Evolutionary conservation across 2,329 filamentous ascomycete species (phyloP).

Genomic region (Mariannaea sp.): DNA sequence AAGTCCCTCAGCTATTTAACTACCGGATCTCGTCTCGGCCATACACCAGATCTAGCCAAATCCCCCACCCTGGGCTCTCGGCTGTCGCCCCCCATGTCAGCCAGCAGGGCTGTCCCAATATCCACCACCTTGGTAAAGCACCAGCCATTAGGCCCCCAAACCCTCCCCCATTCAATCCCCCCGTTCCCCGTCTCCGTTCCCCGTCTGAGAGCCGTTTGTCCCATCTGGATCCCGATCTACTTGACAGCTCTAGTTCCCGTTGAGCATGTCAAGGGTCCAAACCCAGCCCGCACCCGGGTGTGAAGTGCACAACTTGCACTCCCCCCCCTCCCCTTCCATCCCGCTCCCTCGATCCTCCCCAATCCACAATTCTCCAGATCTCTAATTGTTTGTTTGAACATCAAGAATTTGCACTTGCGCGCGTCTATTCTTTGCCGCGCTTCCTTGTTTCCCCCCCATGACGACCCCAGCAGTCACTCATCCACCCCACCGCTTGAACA

Average conservation of each 20-base stretch:
- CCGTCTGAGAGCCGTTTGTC: no score
- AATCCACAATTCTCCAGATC: slow-evolving; percentile 5
- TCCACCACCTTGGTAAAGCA: neutral
- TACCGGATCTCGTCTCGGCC: slow-evolving; percentile 1
- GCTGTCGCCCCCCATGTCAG: neutral
- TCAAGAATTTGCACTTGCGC: neutral
- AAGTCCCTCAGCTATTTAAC: neutral
- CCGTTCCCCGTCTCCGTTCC: neutral
- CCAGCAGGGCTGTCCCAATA: neutral
- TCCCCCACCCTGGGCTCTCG: neutral
- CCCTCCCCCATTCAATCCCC: slow-evolving; percentile 1
- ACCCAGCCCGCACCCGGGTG: neutral
- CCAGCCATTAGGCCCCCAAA: neutral
- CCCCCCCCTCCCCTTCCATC: neutral
- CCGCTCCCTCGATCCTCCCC: neutral
- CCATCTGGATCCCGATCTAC: slow-evolving; percentile 6
- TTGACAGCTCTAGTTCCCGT: slow-evolving; percentile 11
- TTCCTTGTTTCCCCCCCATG: slow-evolving; percentile 5
- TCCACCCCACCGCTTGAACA: slow-evolving; percentile 24
- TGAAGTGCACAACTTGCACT: slow-evolving; percentile 18
- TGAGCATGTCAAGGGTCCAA: slow-evolving; percentile 4
- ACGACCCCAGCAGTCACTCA: slow-evolving; percentile 14
- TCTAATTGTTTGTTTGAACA: neutral
- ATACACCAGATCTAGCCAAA: neutral
- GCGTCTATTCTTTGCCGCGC: slow-evolving; percentile 11